Conservation (phyloP, 2,329 filamentous ascomycete species). For the Colletotrichum theobromicola region DNA sequence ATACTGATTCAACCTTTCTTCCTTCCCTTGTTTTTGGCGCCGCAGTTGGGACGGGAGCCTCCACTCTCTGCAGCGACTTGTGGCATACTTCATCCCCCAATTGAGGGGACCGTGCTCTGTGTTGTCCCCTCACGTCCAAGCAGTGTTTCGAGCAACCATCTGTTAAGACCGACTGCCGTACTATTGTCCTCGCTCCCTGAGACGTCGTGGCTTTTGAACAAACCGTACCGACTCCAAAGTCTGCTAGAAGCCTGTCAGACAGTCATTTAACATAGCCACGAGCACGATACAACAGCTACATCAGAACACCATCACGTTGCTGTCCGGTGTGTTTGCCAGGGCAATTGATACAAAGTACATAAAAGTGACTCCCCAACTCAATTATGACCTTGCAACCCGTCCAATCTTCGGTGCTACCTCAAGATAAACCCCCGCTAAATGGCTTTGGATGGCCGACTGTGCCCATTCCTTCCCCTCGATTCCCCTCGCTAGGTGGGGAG, state of each 20-base stretch:
- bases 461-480: not conserved
- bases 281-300: not conserved
- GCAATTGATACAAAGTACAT: not conserved
- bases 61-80: not conserved
- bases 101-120: conserved; percentile 6
- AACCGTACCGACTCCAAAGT: not conserved
- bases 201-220: not conserved
- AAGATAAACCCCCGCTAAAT: not conserved
- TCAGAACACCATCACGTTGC: not conserved
- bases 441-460: not conserved
- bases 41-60: not conserved
- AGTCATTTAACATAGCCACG: not conserved
- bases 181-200: not conserved
- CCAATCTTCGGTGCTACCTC: conserved; percentile 9
- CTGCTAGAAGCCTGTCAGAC: not conserved
- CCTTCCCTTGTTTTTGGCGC: not conserved
- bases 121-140: conserved; percentile 15
- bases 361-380: not conserved
- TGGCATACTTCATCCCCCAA: not conserved
- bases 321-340: not conserved
- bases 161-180: not conserved
- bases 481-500: not conserved
- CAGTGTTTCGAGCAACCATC: conserved; percentile 17
- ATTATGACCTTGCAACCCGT: not conserved
- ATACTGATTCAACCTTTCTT: not conserved